Evolutionary conservation across 2,329 filamentous ascomycete genomes (phyloP), one percentile per base, ranked within the genome.

Genomic region (Hypoxylon sp.): DNA sequence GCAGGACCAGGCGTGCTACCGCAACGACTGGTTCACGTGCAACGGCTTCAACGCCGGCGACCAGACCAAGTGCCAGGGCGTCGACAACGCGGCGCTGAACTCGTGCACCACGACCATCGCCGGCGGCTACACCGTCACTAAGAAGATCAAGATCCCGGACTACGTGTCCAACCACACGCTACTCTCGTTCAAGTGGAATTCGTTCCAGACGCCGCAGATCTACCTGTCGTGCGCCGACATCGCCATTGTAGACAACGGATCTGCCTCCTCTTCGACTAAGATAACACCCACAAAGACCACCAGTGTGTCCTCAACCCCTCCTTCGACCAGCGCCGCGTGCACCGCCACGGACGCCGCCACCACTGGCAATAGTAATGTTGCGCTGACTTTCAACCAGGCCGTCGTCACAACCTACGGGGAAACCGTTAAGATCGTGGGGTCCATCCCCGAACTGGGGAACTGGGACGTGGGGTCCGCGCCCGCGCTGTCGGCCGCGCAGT

Each of bases 1-100:
- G 0, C 59, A 75, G 15, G 84, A 75, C 0, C 76, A 85, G 70
- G 69, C 81, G 0, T 87, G 85, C 72, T 82, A 78, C 61, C 78
- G 83, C 2, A 85, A 87, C 59, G 83, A 86, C 74, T 87, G 85
- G 85, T 87, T 86, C 69, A 87, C 85, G 0, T 87, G 85, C 78
- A 81, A 85, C 53, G 79, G 77, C 1, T 85, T 83, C 68, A 71
- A 79, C n/a, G 73, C 71, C 6, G 73, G 75, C 66, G 75, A 72
- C 65, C 78, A 81, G 13, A 78, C 80, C 21, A 79, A 68, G 2
- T 84, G 82, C 71, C 74, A 84, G 69, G 84, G 83, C 1, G 85
- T 87, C 29, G 84, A 86, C 67, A 77, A 77, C 37, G 78, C 83
- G 0, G 67, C 77, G 0, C 74, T 82, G 0, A 77, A 79, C n/a